Percentiles rank a stretch among this genome's conserved stretches.
Evolutionary conservation across 73 alveolate genomes (phyloP).

Genomic region (Effrenium voratum): DNA sequence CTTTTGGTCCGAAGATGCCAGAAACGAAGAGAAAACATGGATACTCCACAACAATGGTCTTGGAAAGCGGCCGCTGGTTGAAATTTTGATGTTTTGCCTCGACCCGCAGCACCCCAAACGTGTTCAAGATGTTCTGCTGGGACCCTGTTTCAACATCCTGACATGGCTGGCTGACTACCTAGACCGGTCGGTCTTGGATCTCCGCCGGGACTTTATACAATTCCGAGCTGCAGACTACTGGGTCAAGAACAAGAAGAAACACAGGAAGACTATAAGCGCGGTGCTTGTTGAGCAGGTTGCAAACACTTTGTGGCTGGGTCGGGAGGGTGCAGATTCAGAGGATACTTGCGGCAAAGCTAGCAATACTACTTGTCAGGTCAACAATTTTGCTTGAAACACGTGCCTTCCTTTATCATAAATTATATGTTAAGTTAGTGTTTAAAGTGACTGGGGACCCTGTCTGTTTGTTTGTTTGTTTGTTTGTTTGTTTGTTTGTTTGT

Average conservation of each 20-base stretch:
- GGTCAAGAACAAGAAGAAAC: not conserved
- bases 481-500: too few species aligned
- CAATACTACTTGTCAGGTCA: not conserved
- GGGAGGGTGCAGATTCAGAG: not conserved
- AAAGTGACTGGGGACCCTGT: too few species aligned
- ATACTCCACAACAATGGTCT: not conserved
- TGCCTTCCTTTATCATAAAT: too few species aligned
- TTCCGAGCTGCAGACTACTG: too few species aligned
- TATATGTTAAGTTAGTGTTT: too few species aligned
- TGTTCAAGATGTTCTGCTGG: too few species aligned
- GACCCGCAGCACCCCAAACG: not conserved
- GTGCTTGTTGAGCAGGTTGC: not conserved
- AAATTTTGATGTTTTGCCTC: not conserved
- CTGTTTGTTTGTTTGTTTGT: too few species aligned
- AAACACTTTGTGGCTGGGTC: not conserved
- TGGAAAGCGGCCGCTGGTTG: not conserved
- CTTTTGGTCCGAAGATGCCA: not conserved
- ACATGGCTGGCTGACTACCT: not conserved
- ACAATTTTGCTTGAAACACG: not conserved
- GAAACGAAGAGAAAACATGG: not conserved
- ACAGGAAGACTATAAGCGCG: not conserved
- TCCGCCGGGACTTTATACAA: not conserved
- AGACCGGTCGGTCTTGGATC: not conserved
- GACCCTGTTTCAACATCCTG: not conserved
- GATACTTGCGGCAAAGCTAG: not conserved